Evolutionary conservation across 1,284 basidiomycete species (phyloP), one percentile per base, ranked within the genome.

Genomic region (Cryptococcus sp.): DNA sequence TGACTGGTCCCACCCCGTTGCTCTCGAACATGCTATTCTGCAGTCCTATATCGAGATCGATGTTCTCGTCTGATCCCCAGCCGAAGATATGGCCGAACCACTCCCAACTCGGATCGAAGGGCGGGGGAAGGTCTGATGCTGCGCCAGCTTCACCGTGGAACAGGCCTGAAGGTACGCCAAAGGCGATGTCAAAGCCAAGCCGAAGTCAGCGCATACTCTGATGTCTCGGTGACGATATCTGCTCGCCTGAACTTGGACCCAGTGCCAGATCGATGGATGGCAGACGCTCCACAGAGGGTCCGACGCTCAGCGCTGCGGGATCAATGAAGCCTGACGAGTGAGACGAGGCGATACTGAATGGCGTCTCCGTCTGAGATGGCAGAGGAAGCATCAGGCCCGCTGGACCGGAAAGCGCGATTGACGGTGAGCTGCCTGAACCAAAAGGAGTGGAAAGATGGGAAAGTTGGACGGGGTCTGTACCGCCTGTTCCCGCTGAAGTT

Each of bases 31-130:
- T 64, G 45, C 51, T 64, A 48, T 59, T 67, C 40, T 63, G 59
- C 11, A 70, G 42, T 15, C 69, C 68, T 16, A 71, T 56, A 50
- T 66, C 68, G 40, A 62, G 52, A 57, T 70, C 70, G 38, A 66
- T 69, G 54, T 66, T 62, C 40, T 57, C 59, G 38, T 71, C 67
- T 6, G 67, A 59, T 11, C 67, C 70, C 71, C 71, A 73, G 19
- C 71, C 71, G 47, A 73, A 71, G 10, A 70, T 63, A 39, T 73
- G 67, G 3, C 66, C 67, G 51, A 71, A 69, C 39, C 58, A 61
- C 40, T 67, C 61, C 68, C 70, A 70, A 35, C 54, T 63, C 17
- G 62, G 50, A 38, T 59, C 55, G 25, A 65, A 66, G 5, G 64
- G 61, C 45, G 60, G 55, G 17, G 66, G 40, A 10, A 64, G 50